Percentiles rank a stretch among this genome's conserved stretches.
phyloP scores from a whole-genome alignment of 352 stramenopile genomes.

The Pilasporangium apinafurcum region DNA sequence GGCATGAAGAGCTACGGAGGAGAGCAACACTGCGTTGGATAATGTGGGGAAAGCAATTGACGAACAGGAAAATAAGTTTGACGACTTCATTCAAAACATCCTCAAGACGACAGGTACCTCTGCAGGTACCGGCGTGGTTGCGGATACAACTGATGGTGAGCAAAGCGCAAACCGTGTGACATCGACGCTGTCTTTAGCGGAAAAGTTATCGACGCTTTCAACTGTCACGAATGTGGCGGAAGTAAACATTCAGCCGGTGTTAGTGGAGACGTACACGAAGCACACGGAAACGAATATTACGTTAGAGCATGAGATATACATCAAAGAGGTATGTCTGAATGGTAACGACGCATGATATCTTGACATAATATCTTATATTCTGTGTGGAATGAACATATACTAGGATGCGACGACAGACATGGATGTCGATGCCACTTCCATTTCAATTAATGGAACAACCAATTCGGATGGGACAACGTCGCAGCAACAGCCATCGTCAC shows the following conservation, averaged over 20 bases:
- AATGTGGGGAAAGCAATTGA: constrained; percentile 51
- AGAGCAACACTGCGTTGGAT: constrained; percentile 28
- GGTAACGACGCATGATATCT: neutral
- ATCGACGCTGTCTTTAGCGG: constrained; percentile 48
- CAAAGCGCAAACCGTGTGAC: constrained; percentile 1
- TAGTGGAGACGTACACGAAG: constrained; percentile 84
- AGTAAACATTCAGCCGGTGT: constrained; percentile 73
- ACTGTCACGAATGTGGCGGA: constrained; percentile 70
- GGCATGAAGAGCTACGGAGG: too few relatives aligned
- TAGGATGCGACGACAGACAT: constrained; percentile 24
- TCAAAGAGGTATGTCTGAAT: constrained; percentile 25
- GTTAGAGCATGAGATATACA: constrained; percentile 67
- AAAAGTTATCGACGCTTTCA: constrained; percentile 73
- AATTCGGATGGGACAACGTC: constrained; percentile 18
- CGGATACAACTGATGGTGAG: constrained; percentile 2
- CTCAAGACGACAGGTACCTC: constrained; percentile 44
- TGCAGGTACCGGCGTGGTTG: constrained; percentile 8
- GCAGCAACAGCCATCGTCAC: constrained; percentile 33
- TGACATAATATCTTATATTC: neutral
- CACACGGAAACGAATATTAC: constrained; percentile 81
- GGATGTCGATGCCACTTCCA: constrained; percentile 28
- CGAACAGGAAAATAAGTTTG: constrained; percentile 69
- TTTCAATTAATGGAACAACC: constrained; percentile 20
- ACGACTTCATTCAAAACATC: constrained; percentile 85
- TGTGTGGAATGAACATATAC: neutral